Conservation (phyloP, 2,329 filamentous ascomycete genomes). For the Arthroderma sp. region DNA sequence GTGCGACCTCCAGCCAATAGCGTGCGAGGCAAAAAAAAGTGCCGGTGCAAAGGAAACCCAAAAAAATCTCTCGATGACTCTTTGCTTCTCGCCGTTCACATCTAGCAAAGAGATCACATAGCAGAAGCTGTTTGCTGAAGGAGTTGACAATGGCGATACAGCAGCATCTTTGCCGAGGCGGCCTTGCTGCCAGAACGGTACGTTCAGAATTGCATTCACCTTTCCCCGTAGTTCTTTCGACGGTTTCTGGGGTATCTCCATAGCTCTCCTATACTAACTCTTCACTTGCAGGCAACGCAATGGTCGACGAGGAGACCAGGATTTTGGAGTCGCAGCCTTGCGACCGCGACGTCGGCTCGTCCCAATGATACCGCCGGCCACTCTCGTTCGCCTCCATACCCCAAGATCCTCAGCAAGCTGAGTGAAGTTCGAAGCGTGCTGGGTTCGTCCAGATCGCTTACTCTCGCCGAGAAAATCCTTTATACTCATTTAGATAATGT, state of each 20-base stretch:
- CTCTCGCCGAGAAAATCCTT: constrained; percentile 93
- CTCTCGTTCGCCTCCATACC: constrained; percentile 60
- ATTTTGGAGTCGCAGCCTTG: constrained; percentile 7
- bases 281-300: constrained; percentile 7
- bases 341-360: constrained; percentile 7
- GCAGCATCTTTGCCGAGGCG: constrained; percentile 1
- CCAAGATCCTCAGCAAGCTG: constrained; percentile 66
- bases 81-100: no score
- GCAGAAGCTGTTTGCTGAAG: background rate
- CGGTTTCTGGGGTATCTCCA: background rate
- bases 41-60: background rate
- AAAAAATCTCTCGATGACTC: no score
- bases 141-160: constrained; percentile 1
- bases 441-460: constrained; percentile 51
- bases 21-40: constrained; percentile 3
- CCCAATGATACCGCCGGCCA: background rate
- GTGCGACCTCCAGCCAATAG: background rate
- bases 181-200: background rate
- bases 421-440: constrained; percentile 62
- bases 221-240: background rate
- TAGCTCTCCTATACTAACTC: background rate
- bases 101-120: no score
- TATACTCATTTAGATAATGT: constrained; percentile 87
- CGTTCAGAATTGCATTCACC: background rate
- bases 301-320: constrained; percentile 3